Evolutionary conservation across 2,329 filamentous ascomycete species (phyloP).

Genomic region (Exophiala sp.): DNA sequence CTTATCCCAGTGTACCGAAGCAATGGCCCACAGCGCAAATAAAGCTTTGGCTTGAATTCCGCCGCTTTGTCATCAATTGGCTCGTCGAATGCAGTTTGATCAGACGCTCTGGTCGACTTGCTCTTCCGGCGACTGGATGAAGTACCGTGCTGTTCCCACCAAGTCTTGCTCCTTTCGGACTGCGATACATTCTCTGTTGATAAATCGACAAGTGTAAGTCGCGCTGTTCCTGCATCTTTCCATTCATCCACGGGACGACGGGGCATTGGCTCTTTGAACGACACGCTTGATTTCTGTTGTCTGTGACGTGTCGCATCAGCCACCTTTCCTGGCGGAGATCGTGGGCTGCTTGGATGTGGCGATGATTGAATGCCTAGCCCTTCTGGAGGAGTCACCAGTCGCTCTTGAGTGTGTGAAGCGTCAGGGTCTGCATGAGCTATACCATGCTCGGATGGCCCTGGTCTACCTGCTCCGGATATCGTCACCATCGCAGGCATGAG

Average conservation of each 20-base stretch:
- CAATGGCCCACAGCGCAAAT: slow-evolving; percentile 83
- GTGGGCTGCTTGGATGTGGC: slow-evolving; percentile 23
- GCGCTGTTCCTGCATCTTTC: slow-evolving; percentile 61
- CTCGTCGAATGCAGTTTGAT: slow-evolving; percentile 41
- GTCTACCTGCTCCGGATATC: neutral
- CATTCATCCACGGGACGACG: slow-evolving; percentile 54
- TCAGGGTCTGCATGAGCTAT: neutral
- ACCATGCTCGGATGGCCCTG: slow-evolving; percentile 5
- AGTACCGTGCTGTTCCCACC: slow-evolving; percentile 65
- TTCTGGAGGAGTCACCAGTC: slow-evolving; percentile 15
- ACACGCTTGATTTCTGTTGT: slow-evolving; percentile 37
- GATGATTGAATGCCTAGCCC: slow-evolving; percentile 20
- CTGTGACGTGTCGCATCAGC: slow-evolving; percentile 23
- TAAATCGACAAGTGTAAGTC: slow-evolving; percentile 53
- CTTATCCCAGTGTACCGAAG: slow-evolving; percentile 86
- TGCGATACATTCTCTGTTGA: slow-evolving; percentile 47
- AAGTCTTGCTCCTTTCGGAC: slow-evolving; percentile 54
- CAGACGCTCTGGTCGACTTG: slow-evolving; percentile 44
- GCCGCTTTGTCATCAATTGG: slow-evolving; percentile 25
- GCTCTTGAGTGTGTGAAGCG: slow-evolving; percentile 4
- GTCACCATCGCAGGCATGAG: slow-evolving; percentile 13
- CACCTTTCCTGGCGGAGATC: slow-evolving; percentile 20
- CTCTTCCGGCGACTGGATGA: slow-evolving; percentile 41
- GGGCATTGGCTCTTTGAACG: slow-evolving; percentile 43
- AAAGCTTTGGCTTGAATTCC: slow-evolving; percentile 71